Evolutionary conservation across 2,329 filamentous ascomycete genomes (phyloP).

Genomic region (Botryotinia globosa): DNA sequence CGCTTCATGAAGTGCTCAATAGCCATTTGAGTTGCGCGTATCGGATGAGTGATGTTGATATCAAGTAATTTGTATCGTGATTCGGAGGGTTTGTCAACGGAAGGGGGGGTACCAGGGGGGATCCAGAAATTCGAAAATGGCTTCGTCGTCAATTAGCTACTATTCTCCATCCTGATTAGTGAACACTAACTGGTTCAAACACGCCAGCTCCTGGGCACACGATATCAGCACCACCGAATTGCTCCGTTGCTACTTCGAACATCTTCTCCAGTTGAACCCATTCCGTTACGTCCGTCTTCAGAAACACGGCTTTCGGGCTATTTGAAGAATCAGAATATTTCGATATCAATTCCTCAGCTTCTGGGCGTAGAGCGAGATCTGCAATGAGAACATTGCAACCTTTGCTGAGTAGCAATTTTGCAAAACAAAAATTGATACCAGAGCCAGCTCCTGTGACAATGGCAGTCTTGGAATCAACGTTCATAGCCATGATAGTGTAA

Average conservation of each 20-base stretch:
- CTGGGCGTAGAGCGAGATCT: conserved; percentile 45
- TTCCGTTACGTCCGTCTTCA: conserved; percentile 44
- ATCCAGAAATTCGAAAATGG: conserved; percentile 50
- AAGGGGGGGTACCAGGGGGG: conserved; percentile 44
- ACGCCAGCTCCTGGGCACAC: conserved; percentile 48
- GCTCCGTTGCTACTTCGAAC: conserved; percentile 37
- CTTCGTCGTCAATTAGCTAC: conserved; percentile 31
- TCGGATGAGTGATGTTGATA: conserved; percentile 52
- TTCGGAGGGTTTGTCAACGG: conserved; percentile 42
- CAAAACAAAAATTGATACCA: conserved; percentile 49
- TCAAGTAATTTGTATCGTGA: conserved; percentile 47
- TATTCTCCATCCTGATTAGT: accelerated
- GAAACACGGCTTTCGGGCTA: conserved; percentile 41
- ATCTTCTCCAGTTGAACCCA: conserved; percentile 41
- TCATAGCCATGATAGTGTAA: conserved; percentile 31
- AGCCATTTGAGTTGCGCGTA: conserved; percentile 50
- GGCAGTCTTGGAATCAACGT: conserved; percentile 48
- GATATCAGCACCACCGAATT: conserved; percentile 41
- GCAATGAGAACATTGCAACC: conserved; percentile 48
- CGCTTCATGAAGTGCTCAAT: conserved; percentile 47
- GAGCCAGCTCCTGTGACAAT: conserved; percentile 55
- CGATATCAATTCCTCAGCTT: conserved; percentile 40
- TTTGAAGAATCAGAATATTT: conserved; percentile 24
- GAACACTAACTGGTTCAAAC: conserved; percentile 43
- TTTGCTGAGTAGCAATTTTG: conserved; percentile 42